Evolutionary conservation across 1,284 basidiomycete genomes (phyloP).

Genomic region (Cryptococcus hybrid): DNA sequence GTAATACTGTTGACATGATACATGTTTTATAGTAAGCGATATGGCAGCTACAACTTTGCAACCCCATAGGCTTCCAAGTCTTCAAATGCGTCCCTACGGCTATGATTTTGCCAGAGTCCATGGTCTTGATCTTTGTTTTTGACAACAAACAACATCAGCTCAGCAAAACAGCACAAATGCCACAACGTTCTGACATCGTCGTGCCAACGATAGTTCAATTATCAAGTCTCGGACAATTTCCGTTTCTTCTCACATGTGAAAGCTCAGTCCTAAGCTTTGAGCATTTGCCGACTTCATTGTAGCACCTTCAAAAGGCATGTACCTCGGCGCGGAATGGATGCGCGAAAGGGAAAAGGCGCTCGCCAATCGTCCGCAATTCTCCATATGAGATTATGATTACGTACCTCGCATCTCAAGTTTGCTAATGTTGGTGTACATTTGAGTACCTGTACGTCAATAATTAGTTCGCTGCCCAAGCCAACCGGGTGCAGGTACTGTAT

Average conservation of each 20-base stretch:
- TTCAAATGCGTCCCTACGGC: constrained; percentile 28
- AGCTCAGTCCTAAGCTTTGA: neutral
- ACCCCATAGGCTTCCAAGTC: constrained; percentile 18
- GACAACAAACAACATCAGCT: neutral
- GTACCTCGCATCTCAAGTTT: constrained; percentile 16
- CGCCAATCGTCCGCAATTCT: too few species aligned
- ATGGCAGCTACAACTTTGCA: constrained; percentile 5
- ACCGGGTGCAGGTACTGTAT: constrained; percentile 34
- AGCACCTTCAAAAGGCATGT: too few species aligned
- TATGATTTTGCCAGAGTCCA: constrained; percentile 21
- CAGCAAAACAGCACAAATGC: too few species aligned
- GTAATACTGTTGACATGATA: neutral
- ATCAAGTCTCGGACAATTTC: too few species aligned
- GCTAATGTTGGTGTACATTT: constrained; percentile 13
- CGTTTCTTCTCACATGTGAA: too few species aligned
- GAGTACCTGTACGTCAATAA: constrained; percentile 14
- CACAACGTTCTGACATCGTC: too few species aligned
- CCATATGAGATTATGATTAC: neutral
- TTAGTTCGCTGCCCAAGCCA: constrained; percentile 6
- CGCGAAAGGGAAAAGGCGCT: too few species aligned
- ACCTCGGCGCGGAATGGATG: too few species aligned
- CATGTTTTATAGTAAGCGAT: too few species aligned
- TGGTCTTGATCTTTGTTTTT: constrained; percentile 12
- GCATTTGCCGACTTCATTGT: neutral
- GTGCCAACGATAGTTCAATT: too few species aligned